Evolutionary conservation across 768 basidiomycete genomes (phyloP), one percentile per base, ranked within the genome.

Genomic region (Nidularia pulvinata): DNA sequence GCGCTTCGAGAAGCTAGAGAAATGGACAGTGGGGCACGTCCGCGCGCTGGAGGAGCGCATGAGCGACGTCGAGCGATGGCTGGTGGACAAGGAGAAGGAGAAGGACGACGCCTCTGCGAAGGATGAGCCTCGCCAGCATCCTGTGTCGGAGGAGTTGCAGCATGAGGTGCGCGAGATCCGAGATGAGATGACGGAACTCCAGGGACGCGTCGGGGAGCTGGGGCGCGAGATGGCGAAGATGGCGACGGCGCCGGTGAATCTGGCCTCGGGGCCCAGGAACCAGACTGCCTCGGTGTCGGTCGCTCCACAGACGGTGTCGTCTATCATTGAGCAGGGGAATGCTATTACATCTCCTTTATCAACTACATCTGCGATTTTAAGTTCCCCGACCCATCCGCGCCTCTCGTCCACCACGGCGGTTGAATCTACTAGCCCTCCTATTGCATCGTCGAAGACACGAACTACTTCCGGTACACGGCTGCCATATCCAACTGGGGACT

Each of bases 31-130:
- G 2, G 85, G 89, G 5, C 92, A 94, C 59, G 91, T 93, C 2
- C 85, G 92, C 51, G 92, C 92, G 1, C 71, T 94, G n/a, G 92
- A 94, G 59, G 92, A 93, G 16, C 82, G 92, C 33, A 94, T 94
- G 91, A 84, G 86, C 55, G 92, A 94, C 53, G 92, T 94, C n/a
- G 92, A 94, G 64, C 78, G 85, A 45, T 94, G 90, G 89, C 75
- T 93, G 7, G 91, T 93, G 5, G 91, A 92, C 56, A 91, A 88
- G 64, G 91, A 93, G 70, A 84, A 77, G 54, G 85, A 86, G 60
- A 84, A 81, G 55, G 82, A 81, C 35, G 57, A 63, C n/a, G 67
- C 57, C 55, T 59, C 34, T 46, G 56, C 53, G 32, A 57, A 55
- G 53, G 55, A 58, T 45, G 65, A 55, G 39, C 62, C 36, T 58